Evolutionary conservation across 2,329 filamentous ascomycete species (phyloP), one percentile per base, ranked within the genome.

Genomic region (Tolypocladium album): DNA sequence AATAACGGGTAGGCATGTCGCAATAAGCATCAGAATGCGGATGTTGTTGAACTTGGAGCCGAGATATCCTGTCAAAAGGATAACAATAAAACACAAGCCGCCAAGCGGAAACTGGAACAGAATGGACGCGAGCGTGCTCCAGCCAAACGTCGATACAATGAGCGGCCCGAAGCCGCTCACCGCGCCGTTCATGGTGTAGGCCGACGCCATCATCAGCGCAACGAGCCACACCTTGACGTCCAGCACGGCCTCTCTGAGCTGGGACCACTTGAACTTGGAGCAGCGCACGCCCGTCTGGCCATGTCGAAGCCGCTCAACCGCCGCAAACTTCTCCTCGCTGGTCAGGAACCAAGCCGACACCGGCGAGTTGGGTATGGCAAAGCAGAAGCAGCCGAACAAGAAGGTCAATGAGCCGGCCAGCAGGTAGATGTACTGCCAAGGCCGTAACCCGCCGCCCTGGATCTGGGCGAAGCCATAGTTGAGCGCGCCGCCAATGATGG

Each of bases 61-160:
- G 1, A 90, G 74, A 64, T 79, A 90, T 0, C 88, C 88, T 3
- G 84, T 86, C 0, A 85, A 67, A 0, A 89, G 78, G 59, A 92
- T 90, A 57, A 79, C 79, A 56, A 89, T 74, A 62, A 88, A 79
- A 66, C 85, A 88, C n/a, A 92, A 69, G 0, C 75, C 86, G 1
- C 88, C 88, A 0, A 91, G 79, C 0, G 89, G 89, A 61, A 92
- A 90, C 66, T 92, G 88, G 68, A 88, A 86, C 0, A 91, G 77
- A 61, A 92, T 89, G 0, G 85, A 82, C 39, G 87, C 78, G 0
- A 88, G 78, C 0, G 82, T 79, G 27, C 78, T 78, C 73, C 81
- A 89, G 59, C 87, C 87, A 67, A 90, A 90, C 0, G 87, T 89
- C 1, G 81, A 85, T 1, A 90, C 86, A 61, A 90, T 90, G 1